Evolutionary conservation across 768 basidiomycete species (phyloP).

Genomic region (Tulasnella calospora): DNA sequence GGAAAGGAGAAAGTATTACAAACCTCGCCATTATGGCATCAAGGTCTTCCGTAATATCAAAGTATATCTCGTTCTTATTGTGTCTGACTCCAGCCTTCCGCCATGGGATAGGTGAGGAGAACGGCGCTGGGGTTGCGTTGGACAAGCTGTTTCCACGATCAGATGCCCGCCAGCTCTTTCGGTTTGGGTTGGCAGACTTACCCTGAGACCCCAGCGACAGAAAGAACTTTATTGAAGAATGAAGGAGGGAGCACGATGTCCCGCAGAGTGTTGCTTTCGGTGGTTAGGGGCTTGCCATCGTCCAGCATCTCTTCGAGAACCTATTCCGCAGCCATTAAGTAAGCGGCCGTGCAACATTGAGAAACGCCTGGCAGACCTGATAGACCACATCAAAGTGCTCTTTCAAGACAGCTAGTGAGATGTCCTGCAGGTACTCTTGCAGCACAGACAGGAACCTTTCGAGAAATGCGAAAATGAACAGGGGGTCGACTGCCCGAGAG

Average conservation of each 20-base stretch:
- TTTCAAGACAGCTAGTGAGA: constrained; percentile 71
- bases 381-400: constrained; percentile 96
- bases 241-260: constrained; percentile 93
- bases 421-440: constrained; percentile 79
- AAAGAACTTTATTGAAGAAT: constrained; percentile 64
- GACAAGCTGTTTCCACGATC: constrained; percentile 19
- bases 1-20: constrained; percentile 33
- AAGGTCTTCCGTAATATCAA: constrained; percentile 82
- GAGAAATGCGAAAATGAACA: constrained; percentile 84
- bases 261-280: constrained; percentile 79
- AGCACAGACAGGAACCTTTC: constrained; percentile 80
- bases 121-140: constrained; percentile 45
- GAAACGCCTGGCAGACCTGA: constrained; percentile 52
- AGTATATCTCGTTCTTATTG: constrained; percentile 86
- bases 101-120: constrained; percentile 92
- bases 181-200: constrained; percentile 28
- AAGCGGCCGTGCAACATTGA: background rate
- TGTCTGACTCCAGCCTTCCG: constrained; percentile 77
- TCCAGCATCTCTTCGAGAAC: constrained; percentile 94
- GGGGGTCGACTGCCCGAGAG: constrained; percentile 67
- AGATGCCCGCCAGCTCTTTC: background rate
- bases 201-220: constrained; percentile 50
- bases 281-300: constrained; percentile 85
- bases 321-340: constrained; percentile 40
- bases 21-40: constrained; percentile 75